Conservation (phyloP, 495 filamentous ascomycete genomes). For the Aspergillus sclerotiicarbonarius region DNA sequence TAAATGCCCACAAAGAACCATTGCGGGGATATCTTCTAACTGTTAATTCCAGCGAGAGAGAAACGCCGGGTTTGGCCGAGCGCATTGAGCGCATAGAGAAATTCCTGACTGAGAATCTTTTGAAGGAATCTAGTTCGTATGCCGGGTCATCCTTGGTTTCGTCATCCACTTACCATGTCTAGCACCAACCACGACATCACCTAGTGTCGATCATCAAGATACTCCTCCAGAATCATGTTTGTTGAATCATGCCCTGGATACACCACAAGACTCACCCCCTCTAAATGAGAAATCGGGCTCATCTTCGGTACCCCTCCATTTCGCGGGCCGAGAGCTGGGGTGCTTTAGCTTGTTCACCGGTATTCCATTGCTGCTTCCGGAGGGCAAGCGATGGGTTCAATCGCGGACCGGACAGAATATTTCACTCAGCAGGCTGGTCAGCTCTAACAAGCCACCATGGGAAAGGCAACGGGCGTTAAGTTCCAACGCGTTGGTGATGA, state of each 20-base stretch:
- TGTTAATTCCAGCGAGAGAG: constrained; percentile 1
- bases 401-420: constrained; percentile 44
- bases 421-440: constrained; percentile 33
- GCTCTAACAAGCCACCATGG: constrained; percentile 31
- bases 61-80: constrained; percentile 31
- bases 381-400: constrained; percentile 47
- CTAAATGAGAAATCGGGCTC: constrained; percentile 20
- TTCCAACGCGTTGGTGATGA: constrained; percentile 24
- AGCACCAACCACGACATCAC: neutral
- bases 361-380: constrained; percentile 44
- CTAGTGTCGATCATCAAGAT: neutral
- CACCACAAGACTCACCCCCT: neutral
- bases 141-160: neutral
- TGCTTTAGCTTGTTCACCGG: constrained; percentile 46
- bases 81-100: constrained; percentile 44
- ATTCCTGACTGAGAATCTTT: constrained; percentile 33
- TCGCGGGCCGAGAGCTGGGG: constrained; percentile 48
- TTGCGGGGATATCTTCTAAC: neutral
- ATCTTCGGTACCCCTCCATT: constrained; percentile 43
- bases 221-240: neutral
- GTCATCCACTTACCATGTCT: neutral
- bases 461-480: constrained; percentile 32
- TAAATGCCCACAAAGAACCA: neutral
- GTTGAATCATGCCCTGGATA: neutral
- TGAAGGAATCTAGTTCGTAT: constrained; percentile 25